Conservation (phyloP, 805 yeast genomes). For the Teunomyces panamensis region DNA sequence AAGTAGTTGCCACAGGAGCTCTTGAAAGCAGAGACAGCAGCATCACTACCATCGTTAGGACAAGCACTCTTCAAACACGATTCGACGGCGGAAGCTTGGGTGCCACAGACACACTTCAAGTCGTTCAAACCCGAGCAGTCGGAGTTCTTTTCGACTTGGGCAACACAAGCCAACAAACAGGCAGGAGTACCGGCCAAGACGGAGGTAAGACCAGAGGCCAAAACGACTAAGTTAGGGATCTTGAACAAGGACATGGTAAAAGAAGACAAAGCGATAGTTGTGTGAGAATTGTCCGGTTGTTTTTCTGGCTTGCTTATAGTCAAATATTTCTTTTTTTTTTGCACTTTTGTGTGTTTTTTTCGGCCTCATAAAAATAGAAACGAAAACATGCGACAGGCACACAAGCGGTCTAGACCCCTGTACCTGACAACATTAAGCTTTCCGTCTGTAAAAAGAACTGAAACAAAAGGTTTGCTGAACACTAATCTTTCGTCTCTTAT, state of each 20-base stretch:
- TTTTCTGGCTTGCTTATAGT: neutral
- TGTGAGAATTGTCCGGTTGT: conserved; percentile 4
- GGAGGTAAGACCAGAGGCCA: conserved; percentile 41
- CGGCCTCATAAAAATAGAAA: neutral
- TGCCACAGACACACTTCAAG: conserved; percentile 65
- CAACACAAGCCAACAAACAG: conserved; percentile 85
- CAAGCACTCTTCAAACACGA: conserved; percentile 66
- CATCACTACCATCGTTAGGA: conserved; percentile 56
- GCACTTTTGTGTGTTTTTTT: neutral
- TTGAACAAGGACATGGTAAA: conserved; percentile 13
- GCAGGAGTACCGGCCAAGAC: conserved; percentile 78
- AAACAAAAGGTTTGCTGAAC: too few relatives aligned
- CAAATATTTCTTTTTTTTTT: conserved; percentile 1
- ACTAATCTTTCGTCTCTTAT: too few relatives aligned
- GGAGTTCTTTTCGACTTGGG: conserved; percentile 59
- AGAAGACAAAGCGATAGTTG: conserved; percentile 7
- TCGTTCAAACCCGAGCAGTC: conserved; percentile 60
- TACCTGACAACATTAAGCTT: too few relatives aligned
- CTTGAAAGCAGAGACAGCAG: conserved; percentile 61
- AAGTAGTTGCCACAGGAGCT: conserved; percentile 45
- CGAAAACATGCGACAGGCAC: neutral
- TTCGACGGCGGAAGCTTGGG: conserved; percentile 51
- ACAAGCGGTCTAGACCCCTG: neutral
- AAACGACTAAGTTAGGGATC: conserved; percentile 25
- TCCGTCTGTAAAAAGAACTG: too few relatives aligned